Percentiles rank a stretch among this genome's conserved stretches.
Evolutionary conservation across 2,329 filamentous ascomycete genomes (phyloP).

Genomic region (Diaporthe eres): DNA sequence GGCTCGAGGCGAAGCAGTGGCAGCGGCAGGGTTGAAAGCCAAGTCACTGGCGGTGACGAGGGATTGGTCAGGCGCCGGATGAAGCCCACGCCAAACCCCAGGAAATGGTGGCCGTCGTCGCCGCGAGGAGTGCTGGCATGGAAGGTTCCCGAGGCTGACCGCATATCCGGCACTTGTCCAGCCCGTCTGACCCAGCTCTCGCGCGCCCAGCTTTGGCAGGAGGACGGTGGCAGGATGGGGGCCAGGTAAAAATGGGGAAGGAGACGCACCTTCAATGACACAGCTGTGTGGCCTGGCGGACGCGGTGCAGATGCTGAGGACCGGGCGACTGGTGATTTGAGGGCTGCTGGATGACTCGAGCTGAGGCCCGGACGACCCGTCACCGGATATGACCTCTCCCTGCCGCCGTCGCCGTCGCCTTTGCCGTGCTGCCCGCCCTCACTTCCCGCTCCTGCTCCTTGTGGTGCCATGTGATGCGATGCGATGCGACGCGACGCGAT

Average conservation of each 20-base stretch:
- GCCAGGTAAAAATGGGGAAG: background rate
- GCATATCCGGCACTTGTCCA: slow-evolving; percentile 18
- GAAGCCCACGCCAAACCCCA: slow-evolving; percentile 7
- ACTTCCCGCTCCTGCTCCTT: background rate
- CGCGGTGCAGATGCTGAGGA: background rate
- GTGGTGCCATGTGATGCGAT: background rate
- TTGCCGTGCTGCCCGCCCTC: background rate
- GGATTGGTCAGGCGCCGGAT: background rate
- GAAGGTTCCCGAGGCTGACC: slow-evolving; percentile 16
- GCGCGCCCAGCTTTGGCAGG: background rate
- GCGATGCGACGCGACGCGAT: background rate
- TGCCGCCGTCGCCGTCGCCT: background rate
- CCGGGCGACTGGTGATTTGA: background rate
- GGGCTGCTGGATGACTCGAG: slow-evolving; percentile 18
- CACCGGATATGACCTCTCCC: background rate
- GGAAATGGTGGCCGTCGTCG: background rate
- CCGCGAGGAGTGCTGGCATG: background rate
- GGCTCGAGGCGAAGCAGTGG: slow-evolving; percentile 10
- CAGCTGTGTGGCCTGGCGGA: background rate
- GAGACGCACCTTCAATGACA: background rate
- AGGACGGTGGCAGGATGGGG: background rate
- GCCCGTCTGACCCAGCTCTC: background rate
- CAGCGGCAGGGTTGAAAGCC: slow-evolving; percentile 2
- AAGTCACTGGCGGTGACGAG: background rate
- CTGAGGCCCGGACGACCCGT: background rate